A percentile compares a stretch with the other conserved stretches of the same genome.
phyloP scores from a whole-genome alignment of 2,329 filamentous ascomycete species.

The Stagonosporopsis chrysanthemi region DNA sequence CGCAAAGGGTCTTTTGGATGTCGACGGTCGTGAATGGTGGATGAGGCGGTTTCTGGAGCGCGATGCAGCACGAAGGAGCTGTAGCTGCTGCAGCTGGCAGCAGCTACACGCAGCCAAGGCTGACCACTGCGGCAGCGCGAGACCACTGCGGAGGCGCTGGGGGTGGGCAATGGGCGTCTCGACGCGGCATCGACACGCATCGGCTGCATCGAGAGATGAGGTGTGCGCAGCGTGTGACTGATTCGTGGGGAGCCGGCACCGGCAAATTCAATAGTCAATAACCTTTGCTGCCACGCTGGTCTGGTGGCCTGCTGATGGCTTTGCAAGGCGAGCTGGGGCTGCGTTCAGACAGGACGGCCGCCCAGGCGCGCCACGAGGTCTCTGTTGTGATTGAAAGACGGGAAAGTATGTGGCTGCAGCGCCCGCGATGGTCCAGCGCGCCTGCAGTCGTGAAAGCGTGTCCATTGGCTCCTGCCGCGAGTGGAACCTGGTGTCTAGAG shows the following conservation, averaged over 20 bases:
- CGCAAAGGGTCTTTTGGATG: constrained; percentile 9
- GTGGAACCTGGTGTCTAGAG: neutral
- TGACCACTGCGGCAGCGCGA: constrained; percentile 13
- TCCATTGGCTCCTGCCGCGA: constrained; percentile 8
- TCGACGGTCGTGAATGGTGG: constrained; percentile 2
- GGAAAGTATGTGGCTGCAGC: constrained; percentile 15
- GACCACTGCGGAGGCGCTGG: constrained; percentile 11
- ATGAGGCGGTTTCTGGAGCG: constrained; percentile 2
- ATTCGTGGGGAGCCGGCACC: constrained; percentile 16
- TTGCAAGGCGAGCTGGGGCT: neutral
- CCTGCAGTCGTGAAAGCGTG: neutral
- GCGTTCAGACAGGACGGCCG: neutral
- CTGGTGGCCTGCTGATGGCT: neutral
- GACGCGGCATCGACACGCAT: constrained; percentile 14
- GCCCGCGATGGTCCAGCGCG: neutral
- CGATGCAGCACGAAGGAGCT: neutral
- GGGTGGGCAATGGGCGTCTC: constrained; percentile 7
- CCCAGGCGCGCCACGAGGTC: constrained; percentile 2
- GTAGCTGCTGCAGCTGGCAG: constrained; percentile 1
- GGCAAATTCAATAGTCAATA: constrained; percentile 9
- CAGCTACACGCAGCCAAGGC: constrained; percentile 11
- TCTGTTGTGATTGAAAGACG: constrained; percentile 12
- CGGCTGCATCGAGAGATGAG: constrained; percentile 9
- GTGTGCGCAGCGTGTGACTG: constrained; percentile 3
- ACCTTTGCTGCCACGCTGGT: neutral